These are phyloP conservation scores for Candida sp. DNA, from an alignment of 1,139 yeast species.

Conservation along the genomic window DNA sequence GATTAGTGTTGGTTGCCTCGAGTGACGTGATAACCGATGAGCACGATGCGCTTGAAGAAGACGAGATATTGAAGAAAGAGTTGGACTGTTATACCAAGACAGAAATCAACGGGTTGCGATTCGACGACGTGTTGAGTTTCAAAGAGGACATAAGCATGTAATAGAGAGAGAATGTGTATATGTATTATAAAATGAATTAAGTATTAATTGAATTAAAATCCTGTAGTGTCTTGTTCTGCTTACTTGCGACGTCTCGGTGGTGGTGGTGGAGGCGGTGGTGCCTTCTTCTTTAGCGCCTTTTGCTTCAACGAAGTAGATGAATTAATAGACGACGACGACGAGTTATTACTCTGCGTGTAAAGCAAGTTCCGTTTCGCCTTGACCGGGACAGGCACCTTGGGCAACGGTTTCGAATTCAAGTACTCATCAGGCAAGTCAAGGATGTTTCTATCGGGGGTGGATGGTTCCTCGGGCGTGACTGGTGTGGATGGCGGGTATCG, in stretches of 20 bases:
- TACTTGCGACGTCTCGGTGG: conserved; percentile 17
- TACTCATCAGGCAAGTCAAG: conserved; percentile 43
- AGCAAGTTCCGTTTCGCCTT: conserved; percentile 4
- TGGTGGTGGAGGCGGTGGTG: conserved; percentile 50
- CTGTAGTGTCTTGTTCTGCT: not conserved
- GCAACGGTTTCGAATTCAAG: conserved; percentile 21
- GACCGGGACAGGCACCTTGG: conserved; percentile 15
- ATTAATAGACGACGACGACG: conserved; percentile 20
- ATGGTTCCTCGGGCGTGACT: not conserved
- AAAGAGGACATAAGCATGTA: conserved; percentile 64
- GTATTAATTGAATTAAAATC: not conserved
- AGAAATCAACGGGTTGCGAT: conserved; percentile 79
- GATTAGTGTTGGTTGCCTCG: conserved; percentile 81
- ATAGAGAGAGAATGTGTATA: not conserved
- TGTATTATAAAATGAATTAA: not conserved
- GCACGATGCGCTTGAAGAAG: conserved; percentile 28
- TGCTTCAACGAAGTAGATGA: conserved; percentile 25
- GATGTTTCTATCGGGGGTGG: conserved; percentile 19
- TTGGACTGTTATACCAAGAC: conserved; percentile 49
- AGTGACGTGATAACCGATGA: conserved; percentile 33
- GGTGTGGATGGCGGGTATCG: not conserved
- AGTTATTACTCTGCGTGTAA: conserved; percentile 4
- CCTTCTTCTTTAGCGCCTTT: conserved; percentile 37
- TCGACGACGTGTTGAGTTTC: conserved; percentile 68
- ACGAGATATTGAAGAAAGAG: conserved; percentile 30